Evolutionary conservation across 306 rosid genomes (phyloP), one percentile per base, ranked within the genome.

Genomic region (Gastrolobium bilobum): DNA sequence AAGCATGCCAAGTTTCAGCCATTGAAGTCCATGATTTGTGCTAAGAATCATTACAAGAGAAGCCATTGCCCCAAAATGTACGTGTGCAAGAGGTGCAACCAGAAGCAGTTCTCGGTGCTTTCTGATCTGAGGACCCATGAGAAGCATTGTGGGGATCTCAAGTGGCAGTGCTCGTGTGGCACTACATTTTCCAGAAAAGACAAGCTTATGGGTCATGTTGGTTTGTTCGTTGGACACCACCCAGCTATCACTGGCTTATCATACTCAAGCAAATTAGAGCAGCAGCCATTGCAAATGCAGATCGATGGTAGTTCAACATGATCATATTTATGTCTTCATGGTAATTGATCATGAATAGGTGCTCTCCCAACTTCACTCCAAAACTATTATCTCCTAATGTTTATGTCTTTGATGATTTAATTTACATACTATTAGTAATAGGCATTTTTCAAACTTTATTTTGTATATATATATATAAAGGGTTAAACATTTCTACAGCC

Each of bases 51-150:
- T 63, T 95, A 91, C 87, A 95, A 87, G 89, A 87, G 99, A 67
- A 93, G 91, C 71, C 99, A 95, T 44, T 95, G 99, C 46, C 99
- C 99, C 0, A 95, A 95, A 79, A 92, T 95, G 94, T 95, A 95
- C 34, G 84, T 95, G 48, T 95, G 99, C 87, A 95, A 93, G 83
- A 81, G 93, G 77, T 95, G 99, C 79, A 88, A 82, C 14, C 53
- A 83, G 84, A 95, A 95, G 90, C 91, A 95, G 33, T 95, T 95
- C 73, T 95, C 99, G 0, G 97, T 95, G 69, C 88, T 95, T 13
- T 95, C 98, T 48, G 99, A 95, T 83, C 67, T 95, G 68, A 85
- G 97, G 69, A 92, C 97, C 1, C 99, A 95, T 70, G 99, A 95
- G 88, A 95, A 95, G 83, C 98, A 95, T 70, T 95, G 99, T 77